A percentile compares a stretch with the other conserved stretches of the same genome.
Evolutionary conservation across 345 rosid species (phyloP).

Genomic region (Mallotus nudiflorus): DNA sequence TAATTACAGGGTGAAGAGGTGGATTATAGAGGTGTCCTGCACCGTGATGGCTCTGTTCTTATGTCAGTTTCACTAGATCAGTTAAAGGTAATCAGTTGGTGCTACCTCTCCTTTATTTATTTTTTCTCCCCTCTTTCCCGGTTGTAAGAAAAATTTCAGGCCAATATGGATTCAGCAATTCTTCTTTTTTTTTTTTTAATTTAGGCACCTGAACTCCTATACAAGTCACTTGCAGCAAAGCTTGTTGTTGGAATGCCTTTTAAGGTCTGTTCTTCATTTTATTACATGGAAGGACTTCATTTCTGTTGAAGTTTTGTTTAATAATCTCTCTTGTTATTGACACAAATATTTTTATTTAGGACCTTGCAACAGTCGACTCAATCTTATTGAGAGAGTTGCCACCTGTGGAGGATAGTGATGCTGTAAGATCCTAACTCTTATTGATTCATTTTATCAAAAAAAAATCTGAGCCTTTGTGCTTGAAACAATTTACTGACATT

Average conservation of each 20-base stretch:
- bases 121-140: not conserved
- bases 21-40: constrained; percentile 90
- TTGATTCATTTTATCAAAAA: constrained; percentile 12
- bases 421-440: constrained; percentile 54
- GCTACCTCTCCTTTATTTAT: constrained; percentile 4
- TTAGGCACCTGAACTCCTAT: constrained; percentile 84
- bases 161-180: not conserved
- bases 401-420: constrained; percentile 70
- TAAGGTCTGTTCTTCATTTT: constrained; percentile 54
- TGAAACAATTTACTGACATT: not conserved
- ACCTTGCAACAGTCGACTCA: constrained; percentile 92
- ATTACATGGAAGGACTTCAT: constrained; percentile 11
- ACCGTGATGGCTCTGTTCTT: constrained; percentile 97
- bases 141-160: not conserved
- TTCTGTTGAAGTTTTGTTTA: not conserved
- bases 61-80: constrained; percentile 83
- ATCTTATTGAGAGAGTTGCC: constrained; percentile 87
- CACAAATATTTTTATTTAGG: constrained; percentile 45
- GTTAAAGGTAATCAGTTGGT: constrained; percentile 55
- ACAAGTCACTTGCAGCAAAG: constrained; percentile 91
- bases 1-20: constrained; percentile 81
- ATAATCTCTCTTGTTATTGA: constrained; percentile 18
- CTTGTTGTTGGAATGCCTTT: constrained; percentile 95
- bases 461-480: constrained; percentile 5
- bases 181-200: constrained; percentile 7